Conservation (phyloP, 169 alveolate species). For the Amoebophrya sp. region DNA sequence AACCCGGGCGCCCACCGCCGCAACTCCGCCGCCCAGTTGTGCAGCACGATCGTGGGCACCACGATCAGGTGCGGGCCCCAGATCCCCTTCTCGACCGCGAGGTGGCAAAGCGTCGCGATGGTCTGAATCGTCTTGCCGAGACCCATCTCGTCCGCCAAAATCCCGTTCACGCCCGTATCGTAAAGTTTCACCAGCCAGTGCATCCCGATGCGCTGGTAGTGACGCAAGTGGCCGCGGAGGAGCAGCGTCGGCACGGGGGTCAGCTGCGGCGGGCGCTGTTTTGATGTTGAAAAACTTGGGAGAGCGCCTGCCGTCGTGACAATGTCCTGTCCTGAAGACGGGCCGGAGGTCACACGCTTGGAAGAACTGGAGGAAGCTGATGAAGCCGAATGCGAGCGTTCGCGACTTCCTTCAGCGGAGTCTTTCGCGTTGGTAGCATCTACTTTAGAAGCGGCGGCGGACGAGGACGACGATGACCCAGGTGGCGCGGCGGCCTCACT, state of each 20-base stretch:
- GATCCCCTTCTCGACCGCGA: slow-evolving; percentile 82
- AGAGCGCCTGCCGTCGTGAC: no score
- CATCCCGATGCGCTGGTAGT: slow-evolving; percentile 86
- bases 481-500: no score
- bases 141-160: slow-evolving; percentile 99
- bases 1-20: slow-evolving; percentile 94
- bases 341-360: no score
- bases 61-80: slow-evolving; percentile 98
- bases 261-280: not conserved
- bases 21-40: slow-evolving; percentile 97
- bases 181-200: slow-evolving; percentile 88
- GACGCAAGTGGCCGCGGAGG: slow-evolving; percentile 75
- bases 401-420: no score
- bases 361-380: no score
- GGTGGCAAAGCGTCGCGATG: slow-evolving; percentile 83
- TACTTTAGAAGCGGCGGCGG: no score
- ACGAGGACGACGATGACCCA: no score
- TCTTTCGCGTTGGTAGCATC: no score
- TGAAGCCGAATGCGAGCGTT: no score
- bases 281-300: no score
- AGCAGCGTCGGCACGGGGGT: slow-evolving; percentile 23
- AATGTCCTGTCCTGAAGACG: no score
- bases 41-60: slow-evolving; percentile 93
- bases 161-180: slow-evolving; percentile 86
- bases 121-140: slow-evolving; percentile 97